phyloP scores from a whole-genome alignment of 148 eudicot species.

The Selenicereus undatus region DNA sequence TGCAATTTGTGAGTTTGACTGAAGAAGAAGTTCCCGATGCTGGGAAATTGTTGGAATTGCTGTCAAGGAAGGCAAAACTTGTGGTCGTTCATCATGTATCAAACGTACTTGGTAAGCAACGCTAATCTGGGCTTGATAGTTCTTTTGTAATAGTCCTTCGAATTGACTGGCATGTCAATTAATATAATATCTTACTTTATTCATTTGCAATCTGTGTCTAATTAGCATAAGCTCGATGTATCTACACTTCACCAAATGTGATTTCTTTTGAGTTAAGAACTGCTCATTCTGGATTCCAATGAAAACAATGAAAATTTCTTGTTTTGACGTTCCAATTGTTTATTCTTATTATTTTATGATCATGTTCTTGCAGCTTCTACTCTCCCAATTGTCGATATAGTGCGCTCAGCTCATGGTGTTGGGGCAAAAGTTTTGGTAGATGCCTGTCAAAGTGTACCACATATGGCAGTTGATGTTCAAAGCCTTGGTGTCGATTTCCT shows the following conservation, averaged over 20 bases:
- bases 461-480: slow-evolving; percentile 94
- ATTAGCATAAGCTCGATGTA: not conserved
- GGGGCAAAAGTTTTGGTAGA: slow-evolving; percentile 93
- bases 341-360: slow-evolving; percentile 4
- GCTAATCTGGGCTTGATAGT: slow-evolving; percentile 3
- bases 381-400: slow-evolving; percentile 77
- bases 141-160: not conserved
- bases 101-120: slow-evolving; percentile 67
- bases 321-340: slow-evolving; percentile 8
- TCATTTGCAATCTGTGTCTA: not conserved
- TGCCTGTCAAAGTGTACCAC: slow-evolving; percentile 99
- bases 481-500: slow-evolving; percentile 87
- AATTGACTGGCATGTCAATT: not conserved
- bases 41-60: slow-evolving; percentile 43
- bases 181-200: not conserved
- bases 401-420: slow-evolving; percentile 76
- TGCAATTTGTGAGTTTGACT: slow-evolving; percentile 66
- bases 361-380: slow-evolving; percentile 56
- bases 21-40: slow-evolving; percentile 82
- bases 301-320: not conserved
- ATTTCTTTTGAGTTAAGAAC: not conserved
- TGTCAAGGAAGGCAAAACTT: slow-evolving; percentile 78
- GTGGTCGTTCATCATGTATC: slow-evolving; percentile 87
- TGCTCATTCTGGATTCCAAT: not conserved
- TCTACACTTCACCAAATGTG: not conserved